Evolutionary conservation across 2,329 filamentous ascomycete genomes (phyloP).

Genomic region (Pseudonectria foliicola): DNA sequence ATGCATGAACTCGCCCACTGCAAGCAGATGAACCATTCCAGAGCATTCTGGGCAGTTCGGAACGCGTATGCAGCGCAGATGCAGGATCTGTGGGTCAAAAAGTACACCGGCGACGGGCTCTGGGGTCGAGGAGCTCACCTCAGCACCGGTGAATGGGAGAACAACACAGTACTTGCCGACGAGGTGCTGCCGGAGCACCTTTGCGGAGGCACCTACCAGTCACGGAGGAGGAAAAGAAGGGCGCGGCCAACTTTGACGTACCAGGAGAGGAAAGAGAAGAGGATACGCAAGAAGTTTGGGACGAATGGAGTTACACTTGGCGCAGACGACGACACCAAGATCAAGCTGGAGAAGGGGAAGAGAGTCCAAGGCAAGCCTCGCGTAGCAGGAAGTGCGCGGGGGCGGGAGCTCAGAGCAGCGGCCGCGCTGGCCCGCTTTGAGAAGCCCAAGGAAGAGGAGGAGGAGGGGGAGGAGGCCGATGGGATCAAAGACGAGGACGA

Average conservation of each 20-base stretch:
- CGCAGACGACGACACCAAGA: conserved; percentile 58
- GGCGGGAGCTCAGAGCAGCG: conserved; percentile 67
- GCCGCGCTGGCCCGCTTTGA: conserved; percentile 71
- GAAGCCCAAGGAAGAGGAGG: conserved; percentile 45
- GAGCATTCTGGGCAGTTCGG: conserved; percentile 72
- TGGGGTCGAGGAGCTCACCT: conserved; percentile 69
- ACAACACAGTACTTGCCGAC: conserved; percentile 41
- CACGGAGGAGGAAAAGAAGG: conserved; percentile 50
- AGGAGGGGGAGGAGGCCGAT: too few species aligned
- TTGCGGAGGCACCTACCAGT: conserved; percentile 73
- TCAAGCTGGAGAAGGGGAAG: conserved; percentile 60
- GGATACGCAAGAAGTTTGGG: conserved; percentile 72
- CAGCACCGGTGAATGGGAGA: conserved; percentile 52
- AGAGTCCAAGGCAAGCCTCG: conserved; percentile 58
- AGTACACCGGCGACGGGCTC: conserved; percentile 73
- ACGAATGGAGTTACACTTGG: conserved; percentile 61
- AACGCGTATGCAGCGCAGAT: conserved; percentile 67
- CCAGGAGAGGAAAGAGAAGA: conserved; percentile 64
- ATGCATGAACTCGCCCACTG: conserved; percentile 87
- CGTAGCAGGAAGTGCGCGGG: conserved; percentile 67
- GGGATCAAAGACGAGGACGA: conserved; percentile 26
- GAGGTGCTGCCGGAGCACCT: conserved; percentile 62
- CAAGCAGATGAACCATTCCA: conserved; percentile 85
- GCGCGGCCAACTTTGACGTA: conserved; percentile 51
- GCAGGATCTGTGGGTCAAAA: conserved; percentile 59